Evolutionary conservation across 31 red algal genomes (phyloP), one percentile per base, ranked within the genome.

Genomic region (Odonthalia washingtoniensis): DNA sequence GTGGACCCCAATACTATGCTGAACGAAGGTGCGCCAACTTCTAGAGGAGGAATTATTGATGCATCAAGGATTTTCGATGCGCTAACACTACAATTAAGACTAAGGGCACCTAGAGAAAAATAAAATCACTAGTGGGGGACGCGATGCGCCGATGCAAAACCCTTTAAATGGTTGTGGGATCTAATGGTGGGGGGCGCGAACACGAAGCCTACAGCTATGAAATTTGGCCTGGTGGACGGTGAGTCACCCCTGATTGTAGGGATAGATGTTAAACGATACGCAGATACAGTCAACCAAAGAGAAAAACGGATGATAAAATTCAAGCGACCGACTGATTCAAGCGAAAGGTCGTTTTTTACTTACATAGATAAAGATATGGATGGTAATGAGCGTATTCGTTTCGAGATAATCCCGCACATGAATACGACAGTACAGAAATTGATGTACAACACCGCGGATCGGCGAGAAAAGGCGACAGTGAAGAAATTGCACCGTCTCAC

Each of bases 181-280:
- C 37, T 83, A 5, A 39, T 31, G 39, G 3, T 83, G 40, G 65
- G 46, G 40, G 80, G 70, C 12, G 24, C 46, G 1, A 1, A 52
- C 26, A 64, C 62, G 1, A 6, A 32, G 4, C 64, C 80, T 3
- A 72, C 64, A 5, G 30, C 38, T 3, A 3, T 83, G 28, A 35
- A 18, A 6, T 65, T 81, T 26, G 53, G 64, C 36, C 2, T 65
- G 3, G 64, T 83, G 3, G 40, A 70, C 2, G 64, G 64, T 1
- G 38, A 16, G 5, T 83, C 80, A 4, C 80, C 80, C 2, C 28
- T 70, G 1, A 83, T 83, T 30, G 2, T 83, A 5, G 80, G 80
- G 5, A 18, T 83, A 3, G 45, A 70, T 5, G 14, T 83, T 1
- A 70, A 46, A 26, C 40, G 35, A 5, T 65, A 83, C 64, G 9